Evolutionary conservation across 129 eudicot species (phyloP), one percentile per base, ranked within the genome.

Genomic region (Pulicaria dysenterica): DNA sequence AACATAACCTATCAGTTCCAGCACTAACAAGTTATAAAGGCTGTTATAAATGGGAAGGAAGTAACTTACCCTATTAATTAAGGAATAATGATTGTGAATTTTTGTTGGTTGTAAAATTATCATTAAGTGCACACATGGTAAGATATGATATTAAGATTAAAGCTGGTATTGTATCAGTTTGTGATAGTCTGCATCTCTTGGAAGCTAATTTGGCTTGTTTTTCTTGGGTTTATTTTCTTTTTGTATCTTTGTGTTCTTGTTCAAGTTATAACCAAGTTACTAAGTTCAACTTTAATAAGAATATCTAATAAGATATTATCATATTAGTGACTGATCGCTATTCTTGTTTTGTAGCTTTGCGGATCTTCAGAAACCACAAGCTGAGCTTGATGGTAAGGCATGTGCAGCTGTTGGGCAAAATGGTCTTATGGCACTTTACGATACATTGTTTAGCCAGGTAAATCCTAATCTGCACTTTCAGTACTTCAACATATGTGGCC

Each of bases 361-460:
- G 47, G 98, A 92, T 74, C 98, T 92, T 47, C 98, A 92, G 68
- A 92, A 87, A 65, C 98, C 98, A 41, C 98, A 92, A 83, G 74
- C 69, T 67, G 98, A 92, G 82, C 96, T 89, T 75, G 96, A 89
- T 68, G 98, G 98, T 16, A 92, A 92, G 83, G 96, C 98, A 50
- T 92, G 98, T 83, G 98, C 98, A 44, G 98, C 98, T 24, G 98
- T 92, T 80, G 98, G 98, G 19, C 98, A 92, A 83, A 92, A 87
- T 70, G 96, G 96, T 82, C 98, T 92, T 56, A 89, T 92, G 98
- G 98, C 98, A 62, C 87, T 92, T 39, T 92, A 92, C 74, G 98
- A 92, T 77, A 80, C 92, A 50, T 69, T 92, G 84, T 92, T 92
- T 73, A 89, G 96, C 79, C 98, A 92, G 97, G 97, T 92, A 51